Base-by-base conservation (phyloP, 2,329 filamentous ascomycete genomes). In the Cercospora zeae-maydis region DNA sequence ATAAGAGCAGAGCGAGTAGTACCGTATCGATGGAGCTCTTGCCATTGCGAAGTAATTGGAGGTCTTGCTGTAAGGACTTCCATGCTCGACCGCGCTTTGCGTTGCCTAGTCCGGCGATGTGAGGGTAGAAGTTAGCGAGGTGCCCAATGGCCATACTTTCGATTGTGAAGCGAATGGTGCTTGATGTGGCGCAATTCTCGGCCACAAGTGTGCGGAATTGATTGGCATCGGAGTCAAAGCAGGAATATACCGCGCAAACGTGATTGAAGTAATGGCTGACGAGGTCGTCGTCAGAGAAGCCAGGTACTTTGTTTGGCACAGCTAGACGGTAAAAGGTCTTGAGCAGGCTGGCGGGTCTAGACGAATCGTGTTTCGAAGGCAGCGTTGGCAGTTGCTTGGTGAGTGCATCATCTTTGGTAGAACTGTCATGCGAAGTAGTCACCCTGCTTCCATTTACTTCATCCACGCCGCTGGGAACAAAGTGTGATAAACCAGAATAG, bases 221-320 rank as follows among this genome's bases (percentile, higher is more conserved):
- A 67, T 88, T 88, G 67, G 86, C 78, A 11, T 80, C 77, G 19
- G 84, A 86, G 72, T 88, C 86, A 68, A 86, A 88, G 63, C 83
- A 86, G n/a, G 85, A 88, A 71, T 86, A 87, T 9, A 87, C 74
- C 3, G 79, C 81, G 54, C 84, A 86, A 2, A 87, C 84, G 63
- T 86, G 83, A 67, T 83, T 83, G 75, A 88, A 88, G 67, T 87
- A 88, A 67, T 87, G 85, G 53, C 86, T 84, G 9, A 87, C 82
- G 14, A 88, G 75, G 51, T 83, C 72, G 70, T 61, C 69, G 36
- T 63, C 74, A 62, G 45, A 76, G 69, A 62, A 77, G 68, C 58
- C 75, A 69, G 62, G 70, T 69, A 60, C 75, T 52, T 64, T 64
- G 49, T 58, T 63, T 9, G 68, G 69, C 49, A 62, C 68, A 57